phyloP scores from a whole-genome alignment of 768 basidiomycete species.

The Calocera viscosa region DNA sequence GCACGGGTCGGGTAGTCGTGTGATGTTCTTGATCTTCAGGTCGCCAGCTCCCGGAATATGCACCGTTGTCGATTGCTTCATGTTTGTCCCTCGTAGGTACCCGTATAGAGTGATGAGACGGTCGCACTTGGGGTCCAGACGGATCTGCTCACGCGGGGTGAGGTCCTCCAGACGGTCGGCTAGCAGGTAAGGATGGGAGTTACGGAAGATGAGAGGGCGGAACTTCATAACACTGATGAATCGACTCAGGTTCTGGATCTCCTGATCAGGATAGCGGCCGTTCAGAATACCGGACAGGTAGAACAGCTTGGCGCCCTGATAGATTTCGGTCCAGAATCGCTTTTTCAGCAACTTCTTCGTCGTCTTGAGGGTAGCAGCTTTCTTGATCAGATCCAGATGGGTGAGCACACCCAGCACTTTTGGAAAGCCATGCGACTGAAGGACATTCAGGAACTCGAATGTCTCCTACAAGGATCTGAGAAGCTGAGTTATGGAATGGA shows the following conservation, averaged over 20 bases:
- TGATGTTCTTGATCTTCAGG: slow-evolving; percentile 58
- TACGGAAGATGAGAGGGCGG: slow-evolving; percentile 90
- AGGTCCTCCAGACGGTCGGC: slow-evolving; percentile 92
- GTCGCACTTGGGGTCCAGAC: slow-evolving; percentile 78
- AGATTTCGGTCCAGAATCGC: slow-evolving; percentile 99
- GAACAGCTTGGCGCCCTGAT: slow-evolving; percentile 95
- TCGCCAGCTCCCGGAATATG: slow-evolving; percentile 96
- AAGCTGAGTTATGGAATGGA: not conserved
- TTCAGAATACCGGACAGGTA: slow-evolving; percentile 95
- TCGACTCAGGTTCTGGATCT: slow-evolving; percentile 89
- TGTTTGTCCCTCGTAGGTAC: slow-evolving; percentile 82
- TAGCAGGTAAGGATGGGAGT: slow-evolving; percentile 86
- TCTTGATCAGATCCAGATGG: slow-evolving; percentile 95
- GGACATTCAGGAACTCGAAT: slow-evolving; percentile 94
- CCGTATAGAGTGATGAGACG: slow-evolving; percentile 90
- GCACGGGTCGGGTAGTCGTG: slow-evolving; percentile 82
- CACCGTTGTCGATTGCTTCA: slow-evolving; percentile 60
- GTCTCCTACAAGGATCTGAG: slow-evolving; percentile 57
- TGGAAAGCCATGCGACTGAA: slow-evolving; percentile 94
- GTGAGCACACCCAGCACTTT: slow-evolving; percentile 95
- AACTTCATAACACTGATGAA: slow-evolving; percentile 99
- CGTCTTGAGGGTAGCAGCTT: slow-evolving; percentile 65
- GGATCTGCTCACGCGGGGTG: slow-evolving; percentile 72
- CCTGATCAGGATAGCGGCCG: slow-evolving; percentile 91
- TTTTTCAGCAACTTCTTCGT: slow-evolving; percentile 94